A percentile compares a stretch with the other conserved stretches of the same genome.
These are phyloP conservation scores for Aureobasidium namibiae DNA, from an alignment of 2,329 filamentous ascomycete genomes.

Conservation along the genomic window DNA sequence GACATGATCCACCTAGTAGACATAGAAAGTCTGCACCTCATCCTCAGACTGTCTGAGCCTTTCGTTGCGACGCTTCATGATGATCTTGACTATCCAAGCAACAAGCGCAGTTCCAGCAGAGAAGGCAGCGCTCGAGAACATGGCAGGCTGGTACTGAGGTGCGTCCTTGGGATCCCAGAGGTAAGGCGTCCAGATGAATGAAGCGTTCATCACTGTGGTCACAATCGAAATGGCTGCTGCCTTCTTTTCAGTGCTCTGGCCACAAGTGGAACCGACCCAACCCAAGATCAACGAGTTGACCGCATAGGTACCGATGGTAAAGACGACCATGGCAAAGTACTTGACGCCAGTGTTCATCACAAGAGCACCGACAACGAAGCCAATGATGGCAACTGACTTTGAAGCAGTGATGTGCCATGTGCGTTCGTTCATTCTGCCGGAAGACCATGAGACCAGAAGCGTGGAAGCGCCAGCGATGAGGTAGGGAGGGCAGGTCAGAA, in stretches of 20 bases:
- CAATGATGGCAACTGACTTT: conserved; percentile 29
- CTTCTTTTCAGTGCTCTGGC: conserved; percentile 44
- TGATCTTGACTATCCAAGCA: conserved; percentile 36
- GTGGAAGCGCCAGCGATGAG: conserved; percentile 24
- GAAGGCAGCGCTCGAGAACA: conserved; percentile 36
- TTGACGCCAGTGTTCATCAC: conserved; percentile 29
- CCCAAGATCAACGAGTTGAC: conserved; percentile 42
- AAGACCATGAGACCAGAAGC: conserved; percentile 27
- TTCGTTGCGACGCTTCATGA: conserved; percentile 36
- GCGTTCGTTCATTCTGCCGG: conserved; percentile 31
- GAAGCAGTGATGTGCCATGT: conserved; percentile 33
- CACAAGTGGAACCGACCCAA: conserved; percentile 38
- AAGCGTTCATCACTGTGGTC: conserved; percentile 41
- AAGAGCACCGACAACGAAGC: conserved; percentile 29
- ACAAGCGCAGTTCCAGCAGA: conserved; percentile 36
- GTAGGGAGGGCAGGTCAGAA: conserved; percentile 38
- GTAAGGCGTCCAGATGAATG: conserved; percentile 45
- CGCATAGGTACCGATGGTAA: conserved; percentile 31
- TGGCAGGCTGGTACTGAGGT: conserved; percentile 38
- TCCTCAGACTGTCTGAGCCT: conserved; percentile 25
- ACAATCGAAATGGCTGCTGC: conserved; percentile 42
- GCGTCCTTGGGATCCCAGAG: conserved; percentile 40
- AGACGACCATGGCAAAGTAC: conserved; percentile 24
- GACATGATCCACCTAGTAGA: conserved; percentile 17
- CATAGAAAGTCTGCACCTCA: conserved; percentile 22